These are phyloP conservation scores for Crotalaria pallida DNA, from an alignment of 306 rosid species.

Conservation along the genomic window DNA sequence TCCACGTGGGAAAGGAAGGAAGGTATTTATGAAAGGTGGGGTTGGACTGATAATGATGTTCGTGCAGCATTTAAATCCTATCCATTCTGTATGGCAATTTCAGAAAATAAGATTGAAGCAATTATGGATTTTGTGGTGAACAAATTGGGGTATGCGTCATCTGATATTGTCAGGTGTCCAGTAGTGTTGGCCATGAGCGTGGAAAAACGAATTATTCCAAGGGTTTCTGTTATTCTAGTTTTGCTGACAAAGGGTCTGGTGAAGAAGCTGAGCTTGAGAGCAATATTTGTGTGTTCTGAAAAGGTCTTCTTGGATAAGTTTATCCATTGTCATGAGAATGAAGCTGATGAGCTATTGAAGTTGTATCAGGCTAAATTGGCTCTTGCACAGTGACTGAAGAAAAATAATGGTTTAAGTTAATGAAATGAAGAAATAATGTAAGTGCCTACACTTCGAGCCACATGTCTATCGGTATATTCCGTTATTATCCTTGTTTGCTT, in stretches of 20 bases:
- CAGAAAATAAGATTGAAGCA: slow-evolving; percentile 19
- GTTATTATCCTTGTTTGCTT: too few relatives aligned
- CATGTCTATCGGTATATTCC: too few relatives aligned
- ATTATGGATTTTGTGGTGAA: slow-evolving; percentile 28
- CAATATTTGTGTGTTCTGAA: not conserved
- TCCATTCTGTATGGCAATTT: slow-evolving; percentile 22
- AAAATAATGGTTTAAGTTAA: too few relatives aligned
- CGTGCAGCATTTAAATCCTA: slow-evolving; percentile 12
- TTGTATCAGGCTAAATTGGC: too few relatives aligned
- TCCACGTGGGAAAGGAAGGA: slow-evolving; percentile 30
- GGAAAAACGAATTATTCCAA: slow-evolving; percentile 19
- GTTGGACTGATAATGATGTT: slow-evolving; percentile 22
- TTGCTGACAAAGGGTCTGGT: slow-evolving; percentile 21
- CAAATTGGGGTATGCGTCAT: slow-evolving; percentile 17
- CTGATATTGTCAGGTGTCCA: not conserved
- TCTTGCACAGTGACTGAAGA: too few relatives aligned
- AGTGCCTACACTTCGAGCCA: too few relatives aligned
- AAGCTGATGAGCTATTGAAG: too few relatives aligned
- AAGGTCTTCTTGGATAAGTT: slow-evolving; percentile 16
- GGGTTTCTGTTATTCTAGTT: slow-evolving; percentile 27
- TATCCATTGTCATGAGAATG: slow-evolving; percentile 18
- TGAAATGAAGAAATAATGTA: too few relatives aligned
- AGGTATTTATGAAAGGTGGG: slow-evolving; percentile 27
- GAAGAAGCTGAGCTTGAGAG: not conserved
- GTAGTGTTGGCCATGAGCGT: not conserved